Conservation (phyloP, 129 eudicot species). For the Calendula officinalis region DNA sequence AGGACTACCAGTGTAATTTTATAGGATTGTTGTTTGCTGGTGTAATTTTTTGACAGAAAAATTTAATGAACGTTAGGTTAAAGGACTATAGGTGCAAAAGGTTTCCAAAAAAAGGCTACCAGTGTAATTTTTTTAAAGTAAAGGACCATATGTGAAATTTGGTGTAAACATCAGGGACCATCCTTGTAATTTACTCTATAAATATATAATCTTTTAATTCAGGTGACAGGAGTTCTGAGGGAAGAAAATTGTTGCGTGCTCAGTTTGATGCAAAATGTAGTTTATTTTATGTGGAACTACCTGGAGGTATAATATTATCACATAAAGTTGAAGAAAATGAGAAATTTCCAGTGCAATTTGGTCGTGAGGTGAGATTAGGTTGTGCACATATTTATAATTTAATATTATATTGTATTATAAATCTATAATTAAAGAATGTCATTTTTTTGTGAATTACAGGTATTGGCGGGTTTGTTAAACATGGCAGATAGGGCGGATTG, state of each 20-base stretch:
- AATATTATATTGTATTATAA: background rate
- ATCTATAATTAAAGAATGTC: background rate
- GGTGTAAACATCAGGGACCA: too few relatives aligned
- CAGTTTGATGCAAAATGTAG: constrained; percentile 57
- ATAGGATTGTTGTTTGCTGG: too few relatives aligned
- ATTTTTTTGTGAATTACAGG: constrained; percentile 44
- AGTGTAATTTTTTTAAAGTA: too few relatives aligned
- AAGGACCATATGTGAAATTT: too few relatives aligned
- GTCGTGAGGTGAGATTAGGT: constrained; percentile 82
- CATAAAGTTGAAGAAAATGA: constrained; percentile 74
- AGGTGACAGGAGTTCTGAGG: constrained; percentile 50
- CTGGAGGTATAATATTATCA: constrained; percentile 65
- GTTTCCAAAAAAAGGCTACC: too few relatives aligned
- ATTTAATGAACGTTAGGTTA: too few relatives aligned
- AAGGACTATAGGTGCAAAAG: too few relatives aligned
- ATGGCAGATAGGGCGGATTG: constrained; percentile 96
- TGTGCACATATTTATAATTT: background rate
- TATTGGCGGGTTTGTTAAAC: constrained; percentile 88
- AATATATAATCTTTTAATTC: constrained; percentile 5
- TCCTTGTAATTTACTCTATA: too few relatives aligned
- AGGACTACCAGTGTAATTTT: too few relatives aligned
- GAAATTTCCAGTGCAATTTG: constrained; percentile 90
- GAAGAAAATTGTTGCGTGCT: constrained; percentile 43
- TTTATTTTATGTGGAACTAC: constrained; percentile 89
- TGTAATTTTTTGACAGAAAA: too few relatives aligned